Conservation (phyloP, 768 basidiomycete genomes). For the Hygrocybe punicea region DNA sequence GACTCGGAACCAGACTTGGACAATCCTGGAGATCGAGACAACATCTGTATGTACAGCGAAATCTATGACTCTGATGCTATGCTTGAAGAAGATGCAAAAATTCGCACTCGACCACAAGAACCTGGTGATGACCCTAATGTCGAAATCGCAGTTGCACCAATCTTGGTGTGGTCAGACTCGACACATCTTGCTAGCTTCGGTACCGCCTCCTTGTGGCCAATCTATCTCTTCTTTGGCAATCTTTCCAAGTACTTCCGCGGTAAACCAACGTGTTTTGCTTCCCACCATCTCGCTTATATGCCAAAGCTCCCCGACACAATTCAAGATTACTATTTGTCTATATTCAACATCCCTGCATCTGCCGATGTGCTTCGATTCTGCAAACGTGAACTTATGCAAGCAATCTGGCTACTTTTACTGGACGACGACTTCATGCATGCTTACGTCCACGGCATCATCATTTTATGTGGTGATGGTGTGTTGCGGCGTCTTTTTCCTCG, state of each 20-base stretch:
- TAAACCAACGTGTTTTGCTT: constrained; percentile 17
- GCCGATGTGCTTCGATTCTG: constrained; percentile 15
- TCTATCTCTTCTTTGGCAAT: constrained; percentile 34
- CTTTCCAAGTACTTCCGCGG: constrained; percentile 32
- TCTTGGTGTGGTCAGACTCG: constrained; percentile 30
- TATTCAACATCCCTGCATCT: not conserved
- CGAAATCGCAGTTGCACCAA: constrained; percentile 10
- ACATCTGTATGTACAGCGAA: constrained; percentile 14
- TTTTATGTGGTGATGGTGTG: constrained; percentile 21
- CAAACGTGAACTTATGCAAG: constrained; percentile 27
- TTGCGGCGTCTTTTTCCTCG: constrained; percentile 23
- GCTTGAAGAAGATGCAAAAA: constrained; percentile 6
- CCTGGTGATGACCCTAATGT: constrained; percentile 12
- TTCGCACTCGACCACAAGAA: constrained; percentile 1
- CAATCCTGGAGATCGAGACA: not conserved
- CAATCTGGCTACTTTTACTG: constrained; percentile 23
- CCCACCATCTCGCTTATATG: constrained; percentile 34
- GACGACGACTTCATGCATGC: constrained; percentile 26
- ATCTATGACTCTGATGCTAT: constrained; percentile 17
- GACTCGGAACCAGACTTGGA: no score
- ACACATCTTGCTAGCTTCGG: constrained; percentile 29
- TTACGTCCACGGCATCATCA: constrained; percentile 22
- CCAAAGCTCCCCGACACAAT: constrained; percentile 14
- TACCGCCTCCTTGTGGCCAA: constrained; percentile 30
- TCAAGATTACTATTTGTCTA: constrained; percentile 5